Percentiles rank a stretch among this genome's conserved stretches.
Conservation (phyloP, 495 filamentous ascomycete genomes). For the Aspergillus steynii region DNA sequence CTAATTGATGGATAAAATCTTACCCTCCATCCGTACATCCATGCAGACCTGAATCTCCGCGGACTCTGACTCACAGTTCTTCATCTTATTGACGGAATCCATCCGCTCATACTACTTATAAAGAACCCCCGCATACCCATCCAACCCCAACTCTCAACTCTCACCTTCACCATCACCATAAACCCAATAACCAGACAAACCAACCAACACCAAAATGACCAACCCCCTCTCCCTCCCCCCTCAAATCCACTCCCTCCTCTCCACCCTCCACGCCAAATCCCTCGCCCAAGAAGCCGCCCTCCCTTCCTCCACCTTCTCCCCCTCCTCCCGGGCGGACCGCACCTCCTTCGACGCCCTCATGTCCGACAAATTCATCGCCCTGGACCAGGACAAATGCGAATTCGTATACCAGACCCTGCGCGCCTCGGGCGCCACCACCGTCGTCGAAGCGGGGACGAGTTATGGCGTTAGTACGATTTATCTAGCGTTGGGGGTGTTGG, state of each 20-base stretch:
- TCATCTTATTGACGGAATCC: no score
- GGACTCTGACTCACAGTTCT: no score
- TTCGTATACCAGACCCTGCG: constrained; percentile 51
- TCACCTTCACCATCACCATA: not conserved
- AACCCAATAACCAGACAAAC: not conserved
- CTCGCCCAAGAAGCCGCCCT: constrained; percentile 31
- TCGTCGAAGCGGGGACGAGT: constrained; percentile 59
- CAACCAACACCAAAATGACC: constrained; percentile 1
- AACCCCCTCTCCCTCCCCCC: constrained; percentile 14
- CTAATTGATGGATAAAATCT: no score
- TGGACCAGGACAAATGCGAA: constrained; percentile 56
- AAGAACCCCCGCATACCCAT: not conserved
- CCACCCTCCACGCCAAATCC: constrained; percentile 29
- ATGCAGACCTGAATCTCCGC: no score
- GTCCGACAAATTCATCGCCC: constrained; percentile 55
- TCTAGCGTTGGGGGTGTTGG: constrained; percentile 53
- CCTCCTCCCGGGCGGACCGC: constrained; percentile 15
- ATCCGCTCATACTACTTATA: no score
- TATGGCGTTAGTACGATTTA: constrained; percentile 64
- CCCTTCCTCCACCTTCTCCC: constrained; percentile 8
- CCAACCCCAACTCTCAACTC: no score
- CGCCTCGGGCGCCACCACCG: constrained; percentile 44
- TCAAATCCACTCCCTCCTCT: constrained; percentile 24
- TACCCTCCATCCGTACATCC: no score
- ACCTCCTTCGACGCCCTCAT: constrained; percentile 36